Conservation (phyloP, 1,139 yeast genomes). For the Geotrichum fermentans region DNA sequence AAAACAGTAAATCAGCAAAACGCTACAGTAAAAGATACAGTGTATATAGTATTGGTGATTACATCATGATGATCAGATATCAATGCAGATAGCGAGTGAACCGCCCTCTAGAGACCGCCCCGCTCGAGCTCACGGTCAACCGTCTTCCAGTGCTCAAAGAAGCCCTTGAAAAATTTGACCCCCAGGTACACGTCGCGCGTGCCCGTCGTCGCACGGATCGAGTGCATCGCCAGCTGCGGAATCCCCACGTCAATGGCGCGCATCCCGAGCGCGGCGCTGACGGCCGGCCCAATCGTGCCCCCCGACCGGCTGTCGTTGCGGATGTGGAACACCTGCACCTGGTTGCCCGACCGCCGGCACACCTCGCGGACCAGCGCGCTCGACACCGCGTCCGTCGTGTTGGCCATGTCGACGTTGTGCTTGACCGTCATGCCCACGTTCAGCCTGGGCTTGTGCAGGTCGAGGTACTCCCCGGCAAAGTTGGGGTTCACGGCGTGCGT, state of each 20-base stretch:
- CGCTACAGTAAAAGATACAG: too few relatives aligned
- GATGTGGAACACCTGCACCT: slow-evolving; percentile 49
- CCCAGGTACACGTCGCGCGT: slow-evolving; percentile 66
- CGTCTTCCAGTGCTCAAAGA: slow-evolving; percentile 56
- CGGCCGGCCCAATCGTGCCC: slow-evolving; percentile 73
- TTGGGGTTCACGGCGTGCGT: slow-evolving; percentile 95
- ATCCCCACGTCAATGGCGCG: slow-evolving; percentile 73
- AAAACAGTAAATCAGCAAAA: too few relatives aligned
- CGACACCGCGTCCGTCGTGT: slow-evolving; percentile 67
- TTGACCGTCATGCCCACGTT: slow-evolving; percentile 66
- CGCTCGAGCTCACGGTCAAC: slow-evolving; percentile 41
- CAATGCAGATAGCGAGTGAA: too few relatives aligned
- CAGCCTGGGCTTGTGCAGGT: slow-evolving; percentile 64
- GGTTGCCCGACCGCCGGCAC: slow-evolving; percentile 44
- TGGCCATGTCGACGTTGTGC: slow-evolving; percentile 62
- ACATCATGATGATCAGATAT: too few relatives aligned
- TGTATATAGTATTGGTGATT: too few relatives aligned
- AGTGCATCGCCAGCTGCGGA: slow-evolving; percentile 77
- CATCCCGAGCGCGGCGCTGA: slow-evolving; percentile 63
- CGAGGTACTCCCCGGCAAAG: slow-evolving; percentile 57
- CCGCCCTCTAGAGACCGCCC: slow-evolving; percentile 45
- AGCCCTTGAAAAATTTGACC: slow-evolving; percentile 57
- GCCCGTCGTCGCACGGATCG: slow-evolving; percentile 72
- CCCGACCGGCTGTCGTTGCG: slow-evolving; percentile 72
- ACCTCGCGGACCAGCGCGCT: slow-evolving; percentile 55